Evolutionary conservation across 257 asterid species (phyloP).

Genomic region (Plantago ovata): DNA sequence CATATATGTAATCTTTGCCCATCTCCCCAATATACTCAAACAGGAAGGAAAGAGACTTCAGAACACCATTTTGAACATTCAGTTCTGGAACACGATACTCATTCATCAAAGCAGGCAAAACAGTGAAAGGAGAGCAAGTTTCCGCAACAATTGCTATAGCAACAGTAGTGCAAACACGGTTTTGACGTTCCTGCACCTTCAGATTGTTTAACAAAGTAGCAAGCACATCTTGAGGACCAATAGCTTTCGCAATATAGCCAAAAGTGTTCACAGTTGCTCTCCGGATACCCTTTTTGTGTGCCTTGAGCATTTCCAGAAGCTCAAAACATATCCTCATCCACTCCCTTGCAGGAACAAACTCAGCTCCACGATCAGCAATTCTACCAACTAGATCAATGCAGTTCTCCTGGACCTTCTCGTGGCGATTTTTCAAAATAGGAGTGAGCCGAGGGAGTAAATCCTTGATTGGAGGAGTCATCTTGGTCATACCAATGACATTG

Average conservation of each 20-base stretch:
- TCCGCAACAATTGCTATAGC: slow-evolving; percentile 97
- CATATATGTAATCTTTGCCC: slow-evolving; percentile 93
- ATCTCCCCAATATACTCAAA: slow-evolving; percentile 89
- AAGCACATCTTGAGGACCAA: slow-evolving; percentile 86
- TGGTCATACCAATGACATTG: slow-evolving; percentile 90
- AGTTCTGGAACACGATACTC: slow-evolving; percentile 91
- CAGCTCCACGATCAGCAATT: slow-evolving; percentile 92
- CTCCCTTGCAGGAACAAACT: slow-evolving; percentile 88
- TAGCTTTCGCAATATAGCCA: slow-evolving; percentile 88
- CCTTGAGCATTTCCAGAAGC: slow-evolving; percentile 95
- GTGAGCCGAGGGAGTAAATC: slow-evolving; percentile 87
- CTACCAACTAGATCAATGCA: slow-evolving; percentile 90
- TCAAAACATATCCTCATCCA: slow-evolving; percentile 97
- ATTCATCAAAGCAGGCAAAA: slow-evolving; percentile 82
- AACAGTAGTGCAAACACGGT: slow-evolving; percentile 92
- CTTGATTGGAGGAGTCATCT: slow-evolving; percentile 92
- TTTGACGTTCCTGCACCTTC: slow-evolving; percentile 90
- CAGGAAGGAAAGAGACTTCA: slow-evolving; percentile 77
- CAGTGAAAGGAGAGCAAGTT: slow-evolving; percentile 87
- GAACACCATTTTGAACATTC: slow-evolving; percentile 86
- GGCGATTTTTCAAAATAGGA: slow-evolving; percentile 88
- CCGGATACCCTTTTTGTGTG: slow-evolving; percentile 92
- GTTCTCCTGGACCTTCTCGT: slow-evolving; percentile 89
- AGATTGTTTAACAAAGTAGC: slow-evolving; percentile 84
- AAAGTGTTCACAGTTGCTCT: slow-evolving; percentile 88